Percentiles rank a stretch among this genome's conserved stretches.
These are phyloP conservation scores for Parsonsia alboflavescens DNA, from an alignment of 257 asterid genomes.

Conservation along the genomic window DNA sequence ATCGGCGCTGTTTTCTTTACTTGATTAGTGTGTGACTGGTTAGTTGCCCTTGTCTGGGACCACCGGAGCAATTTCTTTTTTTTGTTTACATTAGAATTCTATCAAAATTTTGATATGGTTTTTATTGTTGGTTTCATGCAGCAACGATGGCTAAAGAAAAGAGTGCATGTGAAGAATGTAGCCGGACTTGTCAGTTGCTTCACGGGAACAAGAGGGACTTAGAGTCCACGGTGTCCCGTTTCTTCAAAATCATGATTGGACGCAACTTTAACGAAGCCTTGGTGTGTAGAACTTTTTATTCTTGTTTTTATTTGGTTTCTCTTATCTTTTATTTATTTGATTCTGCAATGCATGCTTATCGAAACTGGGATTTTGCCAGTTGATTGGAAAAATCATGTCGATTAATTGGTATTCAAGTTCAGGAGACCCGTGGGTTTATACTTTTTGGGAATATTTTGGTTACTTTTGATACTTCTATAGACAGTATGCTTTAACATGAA, in stretches of 20 bases:
- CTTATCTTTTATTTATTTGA: not conserved
- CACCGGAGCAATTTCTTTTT: not conserved
- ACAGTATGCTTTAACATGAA: too few species aligned
- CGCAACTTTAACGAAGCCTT: constrained; percentile 15
- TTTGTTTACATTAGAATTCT: not conserved
- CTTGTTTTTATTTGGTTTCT: not conserved
- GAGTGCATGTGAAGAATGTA: constrained; percentile 22
- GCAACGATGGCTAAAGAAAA: not conserved
- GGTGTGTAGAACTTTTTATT: constrained; percentile 17
- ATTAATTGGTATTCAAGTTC: not conserved
- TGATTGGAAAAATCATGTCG: not conserved
- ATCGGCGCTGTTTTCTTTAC: not conserved
- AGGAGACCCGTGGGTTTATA: not conserved
- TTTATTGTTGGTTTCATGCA: not conserved
- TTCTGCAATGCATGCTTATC: too few species aligned
- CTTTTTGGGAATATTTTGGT: not conserved
- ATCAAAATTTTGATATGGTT: not conserved
- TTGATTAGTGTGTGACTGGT: not conserved
- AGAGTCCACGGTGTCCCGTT: constrained; percentile 14
- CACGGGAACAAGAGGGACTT: constrained; percentile 15
- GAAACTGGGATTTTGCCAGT: not conserved
- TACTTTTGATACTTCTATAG: not conserved
- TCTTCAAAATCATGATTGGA: constrained; percentile 33
- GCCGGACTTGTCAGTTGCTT: constrained; percentile 15
- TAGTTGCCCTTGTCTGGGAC: not conserved